These are phyloP conservation scores for Pestalotiopsis sp. DNA, from an alignment of 2,329 filamentous ascomycete species.

Conservation along the genomic window DNA sequence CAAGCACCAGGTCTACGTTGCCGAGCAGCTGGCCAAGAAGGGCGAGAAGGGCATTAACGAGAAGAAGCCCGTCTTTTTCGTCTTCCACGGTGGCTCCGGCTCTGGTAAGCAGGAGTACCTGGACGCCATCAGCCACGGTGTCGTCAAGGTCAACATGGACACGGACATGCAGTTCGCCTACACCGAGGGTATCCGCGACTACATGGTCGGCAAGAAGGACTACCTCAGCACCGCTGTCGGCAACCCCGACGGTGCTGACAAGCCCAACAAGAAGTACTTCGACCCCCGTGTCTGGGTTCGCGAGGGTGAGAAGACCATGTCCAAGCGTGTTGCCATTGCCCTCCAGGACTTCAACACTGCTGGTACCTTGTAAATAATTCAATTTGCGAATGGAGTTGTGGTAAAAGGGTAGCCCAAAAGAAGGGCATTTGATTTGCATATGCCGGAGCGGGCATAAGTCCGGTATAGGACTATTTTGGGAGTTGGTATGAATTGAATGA, in stretches of 20 bases:
- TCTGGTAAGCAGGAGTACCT: conserved; percentile 88
- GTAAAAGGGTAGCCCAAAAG: neutral
- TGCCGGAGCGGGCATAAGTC: neutral
- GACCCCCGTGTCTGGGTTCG: conserved; percentile 92
- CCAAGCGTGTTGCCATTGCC: conserved; percentile 74
- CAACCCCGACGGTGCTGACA: conserved; percentile 93
- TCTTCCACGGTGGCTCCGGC: conserved; percentile 98
- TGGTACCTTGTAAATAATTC: conserved; percentile 67
- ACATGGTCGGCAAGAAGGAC: conserved; percentile 91
- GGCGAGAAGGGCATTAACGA: conserved; percentile 35
- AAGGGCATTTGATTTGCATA: neutral
- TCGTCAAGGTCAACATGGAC: conserved; percentile 99
- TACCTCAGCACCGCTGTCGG: conserved; percentile 87
- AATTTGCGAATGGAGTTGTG: neutral
- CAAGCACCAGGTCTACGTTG: conserved; percentile 94
- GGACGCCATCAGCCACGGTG: conserved; percentile 87
- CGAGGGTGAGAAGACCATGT: conserved; percentile 98
- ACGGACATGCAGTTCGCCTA: conserved; percentile 98
- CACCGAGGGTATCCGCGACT: conserved; percentile 90
- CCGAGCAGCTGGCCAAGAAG: conserved; percentile 66
- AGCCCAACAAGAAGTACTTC: conserved; percentile 99
- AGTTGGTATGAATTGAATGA: neutral
- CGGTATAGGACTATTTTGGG: neutral
- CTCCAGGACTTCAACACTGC: conserved; percentile 92
- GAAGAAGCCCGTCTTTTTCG: conserved; percentile 91